A percentile compares a stretch with the other conserved stretches of the same genome.
These are phyloP conservation scores for Saxophila tyrrhenica DNA, from an alignment of 495 filamentous ascomycete species.

Conservation along the genomic window DNA sequence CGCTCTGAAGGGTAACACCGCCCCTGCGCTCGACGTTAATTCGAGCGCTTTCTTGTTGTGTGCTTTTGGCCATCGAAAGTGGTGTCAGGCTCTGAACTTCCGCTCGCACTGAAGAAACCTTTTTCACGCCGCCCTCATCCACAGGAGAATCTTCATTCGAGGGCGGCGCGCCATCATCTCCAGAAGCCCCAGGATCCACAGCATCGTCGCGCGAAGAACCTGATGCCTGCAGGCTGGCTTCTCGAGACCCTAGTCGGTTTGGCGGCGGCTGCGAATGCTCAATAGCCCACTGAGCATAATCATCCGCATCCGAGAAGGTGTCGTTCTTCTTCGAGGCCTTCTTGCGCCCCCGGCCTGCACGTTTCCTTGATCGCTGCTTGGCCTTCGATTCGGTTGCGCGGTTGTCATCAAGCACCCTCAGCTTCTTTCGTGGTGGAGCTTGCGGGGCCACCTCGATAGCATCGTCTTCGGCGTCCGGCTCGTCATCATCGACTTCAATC, in stretches of 20 bases:
- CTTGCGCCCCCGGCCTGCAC: not conserved
- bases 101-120: too few species aligned
- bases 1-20: too few species aligned
- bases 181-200: not conserved
- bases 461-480: not conserved
- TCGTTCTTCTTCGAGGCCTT: not conserved
- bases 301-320: not conserved
- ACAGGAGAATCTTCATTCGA: too few species aligned
- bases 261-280: not conserved
- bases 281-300: not conserved
- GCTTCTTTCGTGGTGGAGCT: not conserved
- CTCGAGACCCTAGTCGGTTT: too few species aligned
- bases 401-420: not conserved
- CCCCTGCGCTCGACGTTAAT: too few species aligned
- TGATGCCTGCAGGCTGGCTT: not conserved
- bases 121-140: too few species aligned
- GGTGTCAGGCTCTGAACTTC: too few species aligned
- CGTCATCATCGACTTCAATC: not conserved
- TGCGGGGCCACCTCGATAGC: not conserved
- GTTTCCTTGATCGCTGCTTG: not conserved
- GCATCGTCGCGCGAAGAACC: not conserved
- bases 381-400: not conserved
- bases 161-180: too few species aligned
- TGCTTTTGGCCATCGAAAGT: too few species aligned
- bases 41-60: too few species aligned